Conservation (phyloP, 768 basidiomycete genomes). For the Mycena floridula region DNA sequence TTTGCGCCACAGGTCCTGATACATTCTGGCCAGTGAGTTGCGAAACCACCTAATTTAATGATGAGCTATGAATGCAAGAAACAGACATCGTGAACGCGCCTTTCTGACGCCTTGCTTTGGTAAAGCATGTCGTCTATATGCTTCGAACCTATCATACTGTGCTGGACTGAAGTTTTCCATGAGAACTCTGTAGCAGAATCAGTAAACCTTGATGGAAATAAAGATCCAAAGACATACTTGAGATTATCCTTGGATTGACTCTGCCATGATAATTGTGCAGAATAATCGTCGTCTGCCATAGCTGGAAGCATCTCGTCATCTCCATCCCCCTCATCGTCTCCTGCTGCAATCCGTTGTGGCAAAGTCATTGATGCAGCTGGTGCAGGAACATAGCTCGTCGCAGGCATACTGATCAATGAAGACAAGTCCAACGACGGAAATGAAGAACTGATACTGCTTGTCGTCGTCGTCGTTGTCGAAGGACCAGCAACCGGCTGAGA, state of each 20-base stretch:
- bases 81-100: conserved; percentile 30
- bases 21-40: conserved; percentile 77
- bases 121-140: conserved; percentile 77
- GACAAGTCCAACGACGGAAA: neutral
- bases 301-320: conserved; percentile 77
- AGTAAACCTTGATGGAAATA: conserved; percentile 1
- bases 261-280: conserved; percentile 76
- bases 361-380: conserved; percentile 3
- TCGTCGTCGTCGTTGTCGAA: neutral
- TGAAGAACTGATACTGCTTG: neutral
- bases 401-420: conserved; percentile 1
- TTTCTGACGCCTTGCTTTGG: conserved; percentile 80
- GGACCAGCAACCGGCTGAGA: neutral
- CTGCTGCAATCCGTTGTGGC: conserved; percentile 8
- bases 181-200: conserved; percentile 50
- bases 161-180: conserved; percentile 83
- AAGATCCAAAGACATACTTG: conserved; percentile 40
- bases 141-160: conserved; percentile 87
- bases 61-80: neutral
- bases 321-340: conserved; percentile 58
- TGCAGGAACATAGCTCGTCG: conserved; percentile 1
- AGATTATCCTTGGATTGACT: conserved; percentile 86
- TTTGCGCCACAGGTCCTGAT: conserved; percentile 81
- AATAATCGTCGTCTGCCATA: conserved; percentile 88
- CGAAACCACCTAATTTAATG: conserved; percentile 69